Percentiles rank a stretch among this genome's conserved stretches.
These are phyloP conservation scores for Sphaerobolus stellatus DNA, from an alignment of 1,284 basidiomycete species.

Conservation along the genomic window DNA sequence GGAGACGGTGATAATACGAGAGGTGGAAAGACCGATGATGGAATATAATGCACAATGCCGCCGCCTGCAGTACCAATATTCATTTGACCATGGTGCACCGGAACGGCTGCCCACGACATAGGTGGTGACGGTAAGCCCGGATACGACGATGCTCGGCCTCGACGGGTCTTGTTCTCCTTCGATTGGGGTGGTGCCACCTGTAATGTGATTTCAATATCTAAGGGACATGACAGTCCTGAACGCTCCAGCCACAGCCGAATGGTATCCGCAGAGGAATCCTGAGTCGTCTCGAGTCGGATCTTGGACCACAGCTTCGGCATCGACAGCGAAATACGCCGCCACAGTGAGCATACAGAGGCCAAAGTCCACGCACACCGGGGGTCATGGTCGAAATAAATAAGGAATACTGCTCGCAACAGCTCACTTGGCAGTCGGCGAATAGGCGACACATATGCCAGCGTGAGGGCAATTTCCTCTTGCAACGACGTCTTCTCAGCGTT, in stretches of 20 bases:
- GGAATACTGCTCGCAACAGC: conserved; percentile 63
- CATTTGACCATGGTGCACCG: conserved; percentile 8
- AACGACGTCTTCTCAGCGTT: conserved; percentile 46
- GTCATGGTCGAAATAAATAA: conserved; percentile 62
- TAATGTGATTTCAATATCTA: conserved; percentile 76
- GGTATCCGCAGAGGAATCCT: conserved; percentile 68
- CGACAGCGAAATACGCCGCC: conserved; percentile 58
- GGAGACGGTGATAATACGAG: conserved; percentile 8
- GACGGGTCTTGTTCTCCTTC: conserved; percentile 14
- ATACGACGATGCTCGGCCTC: conserved; percentile 26
- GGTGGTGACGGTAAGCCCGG: conserved; percentile 22
- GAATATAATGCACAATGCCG: conserved; percentile 15
- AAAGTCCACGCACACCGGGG: conserved; percentile 70
- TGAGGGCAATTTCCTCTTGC: conserved; percentile 46
- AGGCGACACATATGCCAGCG: conserved; percentile 63
- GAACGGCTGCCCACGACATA: conserved; percentile 17
- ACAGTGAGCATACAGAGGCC: conserved; percentile 58
- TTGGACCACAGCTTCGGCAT: conserved; percentile 74
- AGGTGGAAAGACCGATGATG: conserved; percentile 9
- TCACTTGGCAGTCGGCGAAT: conserved; percentile 66
- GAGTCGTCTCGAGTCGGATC: conserved; percentile 71
- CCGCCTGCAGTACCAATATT: conserved; percentile 8
- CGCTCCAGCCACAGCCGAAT: conserved; percentile 77
- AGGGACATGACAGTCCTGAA: conserved; percentile 61
- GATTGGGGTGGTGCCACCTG: conserved; percentile 37